Evolutionary conservation across 2,329 filamentous ascomycete genomes (phyloP).

Genomic region (Byssochlamys sp.): DNA sequence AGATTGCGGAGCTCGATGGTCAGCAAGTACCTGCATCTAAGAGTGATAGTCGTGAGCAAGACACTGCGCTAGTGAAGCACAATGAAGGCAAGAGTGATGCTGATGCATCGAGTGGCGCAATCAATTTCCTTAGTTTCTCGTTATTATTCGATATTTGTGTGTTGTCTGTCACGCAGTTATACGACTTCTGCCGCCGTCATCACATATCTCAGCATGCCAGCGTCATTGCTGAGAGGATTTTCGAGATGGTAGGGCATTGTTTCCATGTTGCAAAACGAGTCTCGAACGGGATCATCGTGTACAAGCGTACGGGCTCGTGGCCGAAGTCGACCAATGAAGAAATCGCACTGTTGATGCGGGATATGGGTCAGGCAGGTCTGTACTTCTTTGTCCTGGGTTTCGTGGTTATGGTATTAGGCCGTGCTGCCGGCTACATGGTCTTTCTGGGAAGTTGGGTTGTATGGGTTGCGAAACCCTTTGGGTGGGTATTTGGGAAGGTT

Average conservation of each 20-base stretch:
- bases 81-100: background rate
- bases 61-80: background rate
- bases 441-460: slow-evolving; percentile 27
- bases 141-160: slow-evolving; percentile 23
- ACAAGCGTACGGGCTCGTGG: slow-evolving; percentile 23
- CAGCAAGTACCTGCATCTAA: slow-evolving; percentile 19
- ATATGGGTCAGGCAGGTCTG: slow-evolving; percentile 23
- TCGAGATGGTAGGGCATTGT: slow-evolving; percentile 24
- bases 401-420: slow-evolving; percentile 20
- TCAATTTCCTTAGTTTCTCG: slow-evolving; percentile 16
- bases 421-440: slow-evolving; percentile 22
- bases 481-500: slow-evolving; percentile 20
- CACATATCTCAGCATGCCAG: slow-evolving; percentile 17
- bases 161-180: slow-evolving; percentile 18
- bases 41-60: slow-evolving; percentile 5
- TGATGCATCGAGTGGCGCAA: background rate
- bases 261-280: slow-evolving; percentile 18
- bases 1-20: slow-evolving; percentile 29
- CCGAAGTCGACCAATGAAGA: slow-evolving; percentile 20
- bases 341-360: slow-evolving; percentile 18
- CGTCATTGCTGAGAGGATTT: slow-evolving; percentile 14
- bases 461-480: slow-evolving; percentile 27
- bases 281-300: slow-evolving; percentile 16
- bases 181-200: slow-evolving; percentile 12
- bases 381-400: slow-evolving; percentile 27